These are phyloP conservation scores for Cercospora berteroae DNA, from an alignment of 2,329 filamentous ascomycete species.

Conservation along the genomic window DNA sequence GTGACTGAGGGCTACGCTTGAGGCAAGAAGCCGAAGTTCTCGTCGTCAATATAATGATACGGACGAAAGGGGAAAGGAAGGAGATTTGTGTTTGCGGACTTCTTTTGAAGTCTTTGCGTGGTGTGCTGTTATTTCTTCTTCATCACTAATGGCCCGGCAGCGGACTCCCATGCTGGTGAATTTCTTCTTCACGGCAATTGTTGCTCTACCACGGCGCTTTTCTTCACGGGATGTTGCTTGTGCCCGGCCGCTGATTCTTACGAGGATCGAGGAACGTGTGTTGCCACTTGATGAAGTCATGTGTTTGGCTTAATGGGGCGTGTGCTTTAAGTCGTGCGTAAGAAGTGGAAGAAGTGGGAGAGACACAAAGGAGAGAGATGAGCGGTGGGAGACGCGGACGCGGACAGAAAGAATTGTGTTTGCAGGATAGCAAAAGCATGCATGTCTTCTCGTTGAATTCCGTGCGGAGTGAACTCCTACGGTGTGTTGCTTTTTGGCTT, in stretches of 20 bases:
- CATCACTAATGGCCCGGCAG: background rate
- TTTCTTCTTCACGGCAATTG: background rate
- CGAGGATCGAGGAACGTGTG: background rate
- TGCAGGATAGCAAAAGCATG: background rate
- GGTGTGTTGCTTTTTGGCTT: background rate
- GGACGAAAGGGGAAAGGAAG: background rate
- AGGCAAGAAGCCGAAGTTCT: background rate
- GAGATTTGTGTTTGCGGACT: background rate
- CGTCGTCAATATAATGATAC: background rate
- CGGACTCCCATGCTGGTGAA: background rate
- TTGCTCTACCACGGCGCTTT: background rate
- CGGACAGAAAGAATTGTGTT: background rate
- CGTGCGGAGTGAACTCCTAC: background rate
- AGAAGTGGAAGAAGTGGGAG: background rate
- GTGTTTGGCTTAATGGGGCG: background rate
- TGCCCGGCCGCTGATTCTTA: background rate
- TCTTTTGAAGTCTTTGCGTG: background rate
- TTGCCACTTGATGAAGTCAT: background rate
- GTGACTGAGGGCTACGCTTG: background rate
- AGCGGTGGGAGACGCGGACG: background rate
- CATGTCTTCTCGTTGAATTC: background rate
- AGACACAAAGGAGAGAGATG: background rate
- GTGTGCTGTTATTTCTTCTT: background rate
- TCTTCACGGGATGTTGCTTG: background rate
- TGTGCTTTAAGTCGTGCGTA: background rate